Evolutionary conservation across 2,329 filamentous ascomycete species (phyloP).

Genomic region (Penicillium brasilianum): DNA sequence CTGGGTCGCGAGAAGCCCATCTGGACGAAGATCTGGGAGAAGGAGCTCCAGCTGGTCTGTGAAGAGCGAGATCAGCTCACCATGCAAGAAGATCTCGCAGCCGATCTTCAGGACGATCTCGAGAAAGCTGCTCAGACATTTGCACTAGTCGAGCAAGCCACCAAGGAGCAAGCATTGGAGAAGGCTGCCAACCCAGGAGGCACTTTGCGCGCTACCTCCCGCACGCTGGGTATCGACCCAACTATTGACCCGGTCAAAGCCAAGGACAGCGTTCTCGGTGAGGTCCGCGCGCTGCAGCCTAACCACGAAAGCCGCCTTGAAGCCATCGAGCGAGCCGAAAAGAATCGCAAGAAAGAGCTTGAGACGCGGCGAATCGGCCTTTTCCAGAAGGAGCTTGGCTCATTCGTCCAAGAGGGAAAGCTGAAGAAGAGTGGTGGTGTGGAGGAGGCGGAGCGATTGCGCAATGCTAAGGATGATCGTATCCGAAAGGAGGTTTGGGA

Average conservation of each 20-base stretch:
- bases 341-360: conserved; percentile 85
- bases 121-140: conserved; percentile 95
- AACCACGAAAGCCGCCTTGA: conserved; percentile 94
- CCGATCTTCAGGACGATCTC: conserved; percentile 90
- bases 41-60: conserved; percentile 93
- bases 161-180: conserved; percentile 91
- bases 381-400: conserved; percentile 82
- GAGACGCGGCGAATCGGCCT: conserved; percentile 74
- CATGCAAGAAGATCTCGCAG: conserved; percentile 92
- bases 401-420: conserved; percentile 86
- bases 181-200: conserved; percentile 51
- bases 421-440: conserved; percentile 95
- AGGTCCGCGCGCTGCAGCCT: conserved; percentile 89
- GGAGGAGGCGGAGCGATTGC: conserved; percentile 86
- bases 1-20: conserved; percentile 89
- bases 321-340: conserved; percentile 96
- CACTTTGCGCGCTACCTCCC: conserved; percentile 58
- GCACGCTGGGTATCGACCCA: conserved; percentile 55
- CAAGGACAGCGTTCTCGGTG: conserved; percentile 88
- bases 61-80: conserved; percentile 93
- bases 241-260: conserved; percentile 75
- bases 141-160: conserved; percentile 92
- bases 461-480: conserved; percentile 83
- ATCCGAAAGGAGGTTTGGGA: conserved; percentile 77
- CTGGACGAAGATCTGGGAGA: conserved; percentile 99